Evolutionary conservation across 441 rosid species (phyloP), one percentile per base, ranked within the genome.

Genomic region (Mallotus japonicus): DNA sequence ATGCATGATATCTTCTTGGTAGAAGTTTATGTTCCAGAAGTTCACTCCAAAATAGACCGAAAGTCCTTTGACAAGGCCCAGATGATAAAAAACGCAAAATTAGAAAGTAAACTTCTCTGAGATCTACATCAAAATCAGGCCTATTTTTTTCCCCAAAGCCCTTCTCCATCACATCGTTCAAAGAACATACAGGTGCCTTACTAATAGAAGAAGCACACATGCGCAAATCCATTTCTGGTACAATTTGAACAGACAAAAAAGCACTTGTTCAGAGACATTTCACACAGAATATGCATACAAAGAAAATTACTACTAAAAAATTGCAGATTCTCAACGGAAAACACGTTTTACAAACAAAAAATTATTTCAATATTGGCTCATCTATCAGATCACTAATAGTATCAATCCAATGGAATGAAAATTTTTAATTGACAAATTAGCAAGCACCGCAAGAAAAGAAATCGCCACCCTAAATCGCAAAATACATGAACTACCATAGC

Each of bases 1-100:
- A 88, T 65, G 98, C 92, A 87, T 96, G 99, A 81, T 89, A 93
- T 85, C 99, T 93, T 87, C 97, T 83, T 17, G 98, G 98, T 66
- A 96, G 87, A 81, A 96, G 95, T 75, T 92, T 86, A 72, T 92
- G 89, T 65, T 92, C 97, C 79, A 92, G 80, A 73, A 93, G 88
- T 79, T 96, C 99, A 81, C 86, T 85, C 88, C 82, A 87, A 68
- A 93, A 78, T 62, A 86, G 88, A 64, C 82, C 83, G 81, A 46
- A 86, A 70, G 96, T 89, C 81, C 81, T 87, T 69, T 89, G 90
- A 79, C 98, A 96, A 28, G 97, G 99, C 66, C 99, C 95, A 77
- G 80, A 75, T 46, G 97, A 89, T 68, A 94, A 88, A 80, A 94
- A 94, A 80, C 85, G 95, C 86, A 96, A 86, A 80, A 96, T 90